Evolutionary conservation across 352 stramenopile genomes (phyloP).

Genomic region (Phytophthora pini): DNA sequence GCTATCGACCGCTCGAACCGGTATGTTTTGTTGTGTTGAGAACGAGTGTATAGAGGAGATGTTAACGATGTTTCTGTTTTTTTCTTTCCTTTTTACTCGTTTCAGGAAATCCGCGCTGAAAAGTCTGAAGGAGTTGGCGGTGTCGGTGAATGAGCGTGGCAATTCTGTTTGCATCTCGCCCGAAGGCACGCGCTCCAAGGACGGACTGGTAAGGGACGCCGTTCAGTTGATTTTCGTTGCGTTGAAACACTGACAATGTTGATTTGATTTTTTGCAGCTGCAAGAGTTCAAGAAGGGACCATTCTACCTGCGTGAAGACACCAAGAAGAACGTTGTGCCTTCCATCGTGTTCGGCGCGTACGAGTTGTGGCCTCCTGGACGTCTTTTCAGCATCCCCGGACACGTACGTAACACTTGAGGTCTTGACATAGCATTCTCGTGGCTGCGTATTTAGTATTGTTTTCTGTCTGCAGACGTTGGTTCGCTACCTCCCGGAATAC

Average conservation of each 20-base stretch:
- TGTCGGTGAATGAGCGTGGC: conserved; percentile 71
- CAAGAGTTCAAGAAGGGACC: conserved; percentile 90
- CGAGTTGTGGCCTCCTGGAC: conserved; percentile 81
- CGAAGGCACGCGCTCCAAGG: conserved; percentile 85
- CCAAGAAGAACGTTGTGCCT: conserved; percentile 83
- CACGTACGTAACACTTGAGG: conserved; percentile 40
- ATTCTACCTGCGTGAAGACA: conserved; percentile 86
- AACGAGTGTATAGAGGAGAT: background rate
- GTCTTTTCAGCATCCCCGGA: conserved; percentile 74
- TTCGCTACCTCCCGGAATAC: conserved; percentile 82
- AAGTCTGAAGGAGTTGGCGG: conserved; percentile 73
- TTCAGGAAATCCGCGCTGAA: conserved; percentile 63
- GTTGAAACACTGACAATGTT: background rate
- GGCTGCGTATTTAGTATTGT: conserved; percentile 17
- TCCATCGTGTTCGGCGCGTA: conserved; percentile 83
- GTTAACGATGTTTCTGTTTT: conserved; percentile 1
- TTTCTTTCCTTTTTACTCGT: conserved; percentile 3
- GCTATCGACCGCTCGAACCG: conserved; percentile 81
- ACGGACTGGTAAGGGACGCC: conserved; percentile 54
- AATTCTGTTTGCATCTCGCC: conserved; percentile 86
- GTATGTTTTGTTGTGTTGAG: conserved; percentile 26
- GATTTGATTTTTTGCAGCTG: conserved; percentile 45
- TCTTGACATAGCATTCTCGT: too few relatives aligned
- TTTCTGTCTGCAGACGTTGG: conserved; percentile 53
- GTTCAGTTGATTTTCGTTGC: background rate